Evolutionary conservation across 495 filamentous ascomycete species (phyloP).

Genomic region (Penicilliopsis zonata): DNA sequence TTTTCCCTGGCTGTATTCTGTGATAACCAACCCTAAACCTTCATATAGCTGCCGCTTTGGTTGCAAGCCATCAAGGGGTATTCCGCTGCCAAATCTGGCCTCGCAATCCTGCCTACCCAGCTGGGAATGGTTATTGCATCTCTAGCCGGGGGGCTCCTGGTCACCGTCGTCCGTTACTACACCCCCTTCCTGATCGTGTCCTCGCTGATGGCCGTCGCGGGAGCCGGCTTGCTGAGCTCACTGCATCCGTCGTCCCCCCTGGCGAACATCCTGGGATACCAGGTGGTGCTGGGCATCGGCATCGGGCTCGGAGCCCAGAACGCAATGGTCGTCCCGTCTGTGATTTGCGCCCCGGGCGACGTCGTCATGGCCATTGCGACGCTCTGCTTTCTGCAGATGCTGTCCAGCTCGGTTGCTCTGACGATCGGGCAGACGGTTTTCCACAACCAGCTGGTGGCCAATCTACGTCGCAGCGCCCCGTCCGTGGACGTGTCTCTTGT

Average conservation of each 20-base stretch:
- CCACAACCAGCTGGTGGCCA: slow-evolving; percentile 51
- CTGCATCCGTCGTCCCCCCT: slow-evolving; percentile 40
- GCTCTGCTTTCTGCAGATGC: slow-evolving; percentile 57
- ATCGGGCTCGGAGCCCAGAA: slow-evolving; percentile 59
- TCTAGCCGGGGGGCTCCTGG: slow-evolving; percentile 44
- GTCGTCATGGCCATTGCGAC: slow-evolving; percentile 54
- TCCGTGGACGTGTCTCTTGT: slow-evolving; percentile 36
- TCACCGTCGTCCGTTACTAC: slow-evolving; percentile 62
- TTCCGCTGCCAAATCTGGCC: slow-evolving; percentile 56
- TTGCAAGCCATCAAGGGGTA: slow-evolving; percentile 76
- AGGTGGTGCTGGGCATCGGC: slow-evolving; percentile 57
- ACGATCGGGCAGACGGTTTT: slow-evolving; percentile 70
- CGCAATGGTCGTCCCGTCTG: slow-evolving; percentile 55
- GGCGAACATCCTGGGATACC: slow-evolving; percentile 66
- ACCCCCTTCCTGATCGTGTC: slow-evolving; percentile 58
- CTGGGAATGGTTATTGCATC: slow-evolving; percentile 49
- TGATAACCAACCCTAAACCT: too few relatives aligned
- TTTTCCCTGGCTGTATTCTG: too few relatives aligned
- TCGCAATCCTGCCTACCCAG: slow-evolving; percentile 66
- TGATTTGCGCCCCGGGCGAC: slow-evolving; percentile 47
- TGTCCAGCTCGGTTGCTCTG: slow-evolving; percentile 65
- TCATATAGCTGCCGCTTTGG: slow-evolving; percentile 75
- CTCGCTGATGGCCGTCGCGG: slow-evolving; percentile 47
- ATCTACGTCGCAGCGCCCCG: slow-evolving; percentile 39
- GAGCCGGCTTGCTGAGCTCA: slow-evolving; percentile 58